Base-by-base conservation (phyloP, 2,329 filamentous ascomycete species). In the Xylaria sp. region DNA sequence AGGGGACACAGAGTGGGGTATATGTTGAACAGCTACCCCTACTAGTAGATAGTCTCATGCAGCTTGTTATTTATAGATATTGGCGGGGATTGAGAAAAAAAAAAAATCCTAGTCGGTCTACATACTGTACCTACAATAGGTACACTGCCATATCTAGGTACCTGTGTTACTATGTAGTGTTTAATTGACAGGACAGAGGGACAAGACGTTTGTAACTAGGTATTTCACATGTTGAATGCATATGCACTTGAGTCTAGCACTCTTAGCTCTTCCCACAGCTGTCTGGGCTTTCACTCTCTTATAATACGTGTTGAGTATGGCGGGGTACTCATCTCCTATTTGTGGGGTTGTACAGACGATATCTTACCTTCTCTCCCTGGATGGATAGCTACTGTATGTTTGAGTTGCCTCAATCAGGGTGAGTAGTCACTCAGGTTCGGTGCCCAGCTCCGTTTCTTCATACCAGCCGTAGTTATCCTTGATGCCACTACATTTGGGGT, bases 41-140 rank as follows among this genome's bases (percentile, higher is more conserved):
- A 56, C 42, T 24, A 61, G 61, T 47, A 69, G 64, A 64, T 67
- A 67, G 66, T 69, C n/a, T 71, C 55, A 68, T 71, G 69, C 69
- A 62, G n/a, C 36, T 7, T 17, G 48, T 56, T 71, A 71, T 71
- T 71, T 71, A 61, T 71, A 71, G 69, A 69, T 54, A 45, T 61
- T 61, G 65, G 65, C 61, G 68, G 68, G 64, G 61, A 42, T 47
- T 27, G 36, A 58, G 21, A 48, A 42, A 47, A 48, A 50, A 48
- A 50, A 60, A 32, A 39, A 19, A 32, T 14, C 50, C 12, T n/a
- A 54, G 24, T 30, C 8, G 14, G 21, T 27, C 51, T 32, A n/a
- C 51, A 12, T 36, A n/a, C n/a, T n/a, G n/a, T n/a, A 55, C 8
- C 27, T 30, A 19, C 24, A 27, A 2, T 27, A 27, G 24, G 24